These are phyloP conservation scores for Rhizophagus prolifer DNA, from an alignment of 192 early-diverging fungal genomes.

Conservation along the genomic window DNA sequence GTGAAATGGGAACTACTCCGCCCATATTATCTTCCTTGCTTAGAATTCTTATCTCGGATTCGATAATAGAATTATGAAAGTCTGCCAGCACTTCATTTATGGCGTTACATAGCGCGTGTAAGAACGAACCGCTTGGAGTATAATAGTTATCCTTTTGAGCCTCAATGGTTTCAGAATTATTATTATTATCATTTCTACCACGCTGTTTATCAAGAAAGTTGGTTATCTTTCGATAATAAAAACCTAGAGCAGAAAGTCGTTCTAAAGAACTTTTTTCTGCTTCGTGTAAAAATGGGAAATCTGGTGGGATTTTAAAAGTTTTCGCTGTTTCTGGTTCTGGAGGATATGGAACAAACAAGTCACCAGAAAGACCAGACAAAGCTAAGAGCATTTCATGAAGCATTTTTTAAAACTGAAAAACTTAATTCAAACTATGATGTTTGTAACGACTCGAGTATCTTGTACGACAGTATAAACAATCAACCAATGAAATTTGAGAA, in stretches of 20 bases:
- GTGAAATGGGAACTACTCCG: constrained; percentile 45
- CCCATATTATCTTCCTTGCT: constrained; percentile 54
- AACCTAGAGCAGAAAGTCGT: constrained; percentile 59
- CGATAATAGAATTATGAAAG: constrained; percentile 48
- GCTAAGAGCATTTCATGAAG: constrained; percentile 72
- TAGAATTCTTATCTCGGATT: constrained; percentile 50
- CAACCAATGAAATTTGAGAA: too few relatives aligned
- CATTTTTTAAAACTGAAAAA: constrained; percentile 37
- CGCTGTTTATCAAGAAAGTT: constrained; percentile 5
- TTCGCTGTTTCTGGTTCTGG: constrained; percentile 36
- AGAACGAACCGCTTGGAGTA: constrained; percentile 43
- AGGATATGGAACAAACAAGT: constrained; percentile 63
- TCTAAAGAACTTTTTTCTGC: constrained; percentile 62
- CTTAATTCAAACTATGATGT: too few relatives aligned
- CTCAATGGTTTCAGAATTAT: neutral
- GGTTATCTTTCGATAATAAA: constrained; percentile 37
- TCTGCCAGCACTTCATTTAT: constrained; percentile 44
- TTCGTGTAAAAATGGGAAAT: constrained; percentile 65
- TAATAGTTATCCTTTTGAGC: neutral
- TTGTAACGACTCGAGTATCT: too few relatives aligned
- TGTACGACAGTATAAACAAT: too few relatives aligned
- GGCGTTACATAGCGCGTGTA: constrained; percentile 50
- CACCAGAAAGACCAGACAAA: constrained; percentile 65
- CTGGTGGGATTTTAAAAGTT: constrained; percentile 55
- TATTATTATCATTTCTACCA: neutral